Evolutionary conservation across 805 yeast species (phyloP).

Genomic region (Wickerhamomyces ciferrii): DNA sequence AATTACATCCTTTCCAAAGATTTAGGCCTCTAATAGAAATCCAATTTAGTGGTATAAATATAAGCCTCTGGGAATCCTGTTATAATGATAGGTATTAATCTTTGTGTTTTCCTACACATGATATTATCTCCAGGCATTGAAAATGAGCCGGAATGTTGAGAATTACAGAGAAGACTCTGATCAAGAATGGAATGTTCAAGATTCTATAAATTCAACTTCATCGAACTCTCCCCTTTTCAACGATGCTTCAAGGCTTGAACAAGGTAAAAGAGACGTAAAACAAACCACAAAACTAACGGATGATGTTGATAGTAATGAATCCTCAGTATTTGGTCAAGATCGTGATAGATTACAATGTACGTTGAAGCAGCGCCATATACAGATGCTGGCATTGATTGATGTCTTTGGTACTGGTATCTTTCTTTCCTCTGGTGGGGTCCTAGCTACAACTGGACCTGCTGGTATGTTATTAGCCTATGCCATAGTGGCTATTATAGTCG

Average conservation of each 20-base stretch:
- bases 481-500: conserved; percentile 30
- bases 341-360: conserved; percentile 6
- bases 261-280: background rate
- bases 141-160: background rate
- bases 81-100: too few relatives aligned
- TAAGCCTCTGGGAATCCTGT: background rate
- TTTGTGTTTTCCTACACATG: too few relatives aligned
- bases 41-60: too few relatives aligned
- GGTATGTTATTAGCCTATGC: conserved; percentile 30
- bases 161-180: background rate
- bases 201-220: too few relatives aligned
- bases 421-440: conserved; percentile 33
- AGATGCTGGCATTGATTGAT: conserved; percentile 44
- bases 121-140: background rate
- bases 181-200: background rate
- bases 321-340: conserved; percentile 12
- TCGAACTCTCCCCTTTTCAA: background rate
- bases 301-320: background rate
- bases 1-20: too few relatives aligned
- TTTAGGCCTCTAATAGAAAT: too few relatives aligned
- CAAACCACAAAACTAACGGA: background rate
- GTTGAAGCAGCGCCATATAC: conserved; percentile 31
- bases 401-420: conserved; percentile 40
- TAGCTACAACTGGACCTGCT: conserved; percentile 29
- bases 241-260: background rate